phyloP scores from a whole-genome alignment of 495 filamentous ascomycete genomes.

The Neurospora sp. region DNA sequence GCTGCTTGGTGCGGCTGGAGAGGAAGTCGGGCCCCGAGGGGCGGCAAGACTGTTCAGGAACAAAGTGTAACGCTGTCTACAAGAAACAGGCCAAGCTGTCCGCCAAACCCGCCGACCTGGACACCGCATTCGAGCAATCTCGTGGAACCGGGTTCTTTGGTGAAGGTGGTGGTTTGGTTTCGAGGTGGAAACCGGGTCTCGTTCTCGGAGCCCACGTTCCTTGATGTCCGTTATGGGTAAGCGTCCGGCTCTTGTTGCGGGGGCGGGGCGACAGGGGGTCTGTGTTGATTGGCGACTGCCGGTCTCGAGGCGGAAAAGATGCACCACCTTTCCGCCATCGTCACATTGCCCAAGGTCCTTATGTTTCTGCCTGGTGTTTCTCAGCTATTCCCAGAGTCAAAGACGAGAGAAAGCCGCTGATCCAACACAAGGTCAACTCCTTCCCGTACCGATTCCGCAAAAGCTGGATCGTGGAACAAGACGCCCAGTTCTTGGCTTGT shows the following conservation, averaged over 20 bases:
- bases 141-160: conserved; percentile 15
- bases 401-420: conserved; percentile 30
- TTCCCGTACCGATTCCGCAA: conserved; percentile 33
- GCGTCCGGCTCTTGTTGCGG: conserved; percentile 16
- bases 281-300: conserved; percentile 4
- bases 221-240: conserved; percentile 21
- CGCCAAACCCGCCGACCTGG: conserved; percentile 21
- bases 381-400: conserved; percentile 16
- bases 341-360: conserved; percentile 10
- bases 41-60: conserved; percentile 1
- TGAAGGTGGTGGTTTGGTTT: background rate
- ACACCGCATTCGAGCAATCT: conserved; percentile 1
- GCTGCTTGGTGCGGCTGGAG: background rate
- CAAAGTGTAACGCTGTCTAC: conserved; percentile 9
- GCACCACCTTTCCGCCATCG: conserved; percentile 18
- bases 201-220: conserved; percentile 25
- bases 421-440: conserved; percentile 34
- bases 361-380: background rate
- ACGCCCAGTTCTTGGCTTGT: conserved; percentile 71
- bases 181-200: conserved; percentile 15
- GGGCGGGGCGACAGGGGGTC: conserved; percentile 12
- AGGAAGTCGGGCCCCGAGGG: conserved; percentile 1
- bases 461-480: conserved; percentile 41
- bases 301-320: conserved; percentile 13
- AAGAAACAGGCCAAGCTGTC: conserved; percentile 5